Evolutionary conservation across 2,329 filamentous ascomycete species (phyloP), one percentile per base, ranked within the genome.

Genomic region (Diplodia mutila): DNA sequence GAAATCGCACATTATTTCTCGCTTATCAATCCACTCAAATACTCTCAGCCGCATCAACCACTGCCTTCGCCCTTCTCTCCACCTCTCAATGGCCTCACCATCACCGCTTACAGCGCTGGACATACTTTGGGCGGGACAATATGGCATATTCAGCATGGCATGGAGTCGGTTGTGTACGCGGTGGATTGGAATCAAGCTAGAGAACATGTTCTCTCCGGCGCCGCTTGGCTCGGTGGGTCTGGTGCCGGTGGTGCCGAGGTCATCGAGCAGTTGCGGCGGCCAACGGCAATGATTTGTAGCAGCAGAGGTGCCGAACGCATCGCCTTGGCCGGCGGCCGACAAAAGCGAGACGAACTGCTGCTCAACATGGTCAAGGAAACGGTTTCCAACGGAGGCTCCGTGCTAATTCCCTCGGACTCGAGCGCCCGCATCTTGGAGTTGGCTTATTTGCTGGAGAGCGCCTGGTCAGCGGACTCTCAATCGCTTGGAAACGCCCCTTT

Each of bases 131-230:
- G 95, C 78, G 95, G 95, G 67, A 98, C 95, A 27, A 97, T 99
- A 82, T 99, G 95, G 95, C 94, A 98, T 75, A 94, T 99, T 71
- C 94, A 98, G 75, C 93, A 98, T 81, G 93, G 94, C 0, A 86
- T 97, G 76, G 95, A 99, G 78, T 97, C 94, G 0, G 94, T 99
- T 51, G 94, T 99, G 1, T 98, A 99, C 74, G 94, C 95, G 0
- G 92, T 97, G 21, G 94, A 98, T 75, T 99, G 95, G 95, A 97
- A 97, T 73, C 94, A 97, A 80, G 93, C 91, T n/a, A 89, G 93
- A 72, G 95, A 99, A 77, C 97, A 97, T 80, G 93, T 98, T 18
- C 89, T 97, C 69, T 90, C 94, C 0, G 94, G 94, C 70, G 95
- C 95, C 25, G 93, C 94, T 29, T 98, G 95, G 93, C 85, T 99